Percentiles rank a stretch among this genome's conserved stretches.
Evolutionary conservation across 768 basidiomycete species (phyloP).

Genomic region (Leccinum pellstonianum): DNA sequence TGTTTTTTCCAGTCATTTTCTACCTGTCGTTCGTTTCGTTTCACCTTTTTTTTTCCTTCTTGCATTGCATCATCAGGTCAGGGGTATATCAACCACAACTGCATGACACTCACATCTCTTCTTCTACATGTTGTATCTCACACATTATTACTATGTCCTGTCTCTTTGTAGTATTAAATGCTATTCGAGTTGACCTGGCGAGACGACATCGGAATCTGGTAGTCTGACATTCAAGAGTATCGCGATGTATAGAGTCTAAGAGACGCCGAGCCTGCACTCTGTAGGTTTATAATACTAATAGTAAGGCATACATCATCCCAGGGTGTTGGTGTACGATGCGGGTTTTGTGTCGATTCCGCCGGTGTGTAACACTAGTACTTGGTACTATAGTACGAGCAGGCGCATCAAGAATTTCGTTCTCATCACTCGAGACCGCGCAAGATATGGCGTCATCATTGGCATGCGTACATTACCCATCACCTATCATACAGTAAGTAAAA

Average conservation of each 20-base stretch:
- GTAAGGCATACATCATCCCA: no score
- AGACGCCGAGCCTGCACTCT: background rate
- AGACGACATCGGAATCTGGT: constrained; percentile 37
- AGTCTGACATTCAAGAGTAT: constrained; percentile 75
- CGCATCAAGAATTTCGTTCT: no score
- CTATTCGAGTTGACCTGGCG: background rate
- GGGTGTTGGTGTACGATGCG: no score
- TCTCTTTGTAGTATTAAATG: constrained; percentile 7
- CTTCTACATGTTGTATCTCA: constrained; percentile 13
- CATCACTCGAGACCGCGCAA: no score
- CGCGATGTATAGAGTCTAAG: constrained; percentile 56
- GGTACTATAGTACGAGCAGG: no score
- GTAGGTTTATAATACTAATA: no score
- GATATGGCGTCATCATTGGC: no score
- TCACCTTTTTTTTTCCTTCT: background rate
- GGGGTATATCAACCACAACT: constrained; percentile 11
- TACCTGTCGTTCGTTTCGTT: constrained; percentile 21
- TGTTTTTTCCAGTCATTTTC: background rate
- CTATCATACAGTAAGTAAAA: background rate
- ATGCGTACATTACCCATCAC: background rate
- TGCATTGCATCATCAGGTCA: constrained; percentile 11
- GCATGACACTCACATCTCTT: constrained; percentile 5
- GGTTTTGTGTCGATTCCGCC: no score
- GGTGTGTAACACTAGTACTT: no score
- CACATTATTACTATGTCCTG: background rate